Percentiles rank a stretch among this genome's conserved stretches.
These are phyloP conservation scores for Moesziomyces antarcticus DNA, from an alignment of 1,284 basidiomycete species.

Conservation along the genomic window DNA sequence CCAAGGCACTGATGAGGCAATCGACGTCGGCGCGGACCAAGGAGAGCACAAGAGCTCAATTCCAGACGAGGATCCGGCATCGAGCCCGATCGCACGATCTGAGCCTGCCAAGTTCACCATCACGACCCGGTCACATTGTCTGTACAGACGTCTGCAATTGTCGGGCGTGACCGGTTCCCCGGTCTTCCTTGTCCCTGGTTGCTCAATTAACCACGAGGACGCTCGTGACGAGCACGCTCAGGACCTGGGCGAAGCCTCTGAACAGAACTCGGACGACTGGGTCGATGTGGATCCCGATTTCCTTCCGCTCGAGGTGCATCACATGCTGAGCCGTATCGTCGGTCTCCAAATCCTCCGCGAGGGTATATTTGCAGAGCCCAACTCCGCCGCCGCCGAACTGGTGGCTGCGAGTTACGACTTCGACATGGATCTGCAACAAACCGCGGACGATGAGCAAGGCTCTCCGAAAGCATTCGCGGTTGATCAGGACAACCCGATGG, in stretches of 20 bases:
- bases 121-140: constrained; percentile 34
- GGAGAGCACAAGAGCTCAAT: not conserved
- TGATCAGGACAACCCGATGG: no score
- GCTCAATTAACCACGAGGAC: constrained; percentile 44
- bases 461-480: no score
- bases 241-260: constrained; percentile 28
- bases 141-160: constrained; percentile 33
- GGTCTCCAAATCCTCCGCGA: constrained; percentile 45
- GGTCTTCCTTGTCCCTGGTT: constrained; percentile 46
- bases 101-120: constrained; percentile 17
- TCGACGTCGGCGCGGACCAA: not conserved
- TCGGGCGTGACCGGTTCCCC: constrained; percentile 21
- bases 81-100: not conserved
- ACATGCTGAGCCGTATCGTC: constrained; percentile 48
- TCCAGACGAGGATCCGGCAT: constrained; percentile 1
- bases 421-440: constrained; percentile 5
- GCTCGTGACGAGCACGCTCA: constrained; percentile 24
- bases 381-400: constrained; percentile 30
- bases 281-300: constrained; percentile 44
- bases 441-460: constrained; percentile 4
- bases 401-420: constrained; percentile 18
- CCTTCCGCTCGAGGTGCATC: constrained; percentile 38
- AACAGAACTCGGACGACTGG: constrained; percentile 30
- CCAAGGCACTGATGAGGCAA: not conserved
- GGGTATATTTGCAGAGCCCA: constrained; percentile 38